These are phyloP conservation scores for Thalia dealbata DNA, from an alignment of 176 grass and related monocot genomes.

Conservation along the genomic window DNA sequence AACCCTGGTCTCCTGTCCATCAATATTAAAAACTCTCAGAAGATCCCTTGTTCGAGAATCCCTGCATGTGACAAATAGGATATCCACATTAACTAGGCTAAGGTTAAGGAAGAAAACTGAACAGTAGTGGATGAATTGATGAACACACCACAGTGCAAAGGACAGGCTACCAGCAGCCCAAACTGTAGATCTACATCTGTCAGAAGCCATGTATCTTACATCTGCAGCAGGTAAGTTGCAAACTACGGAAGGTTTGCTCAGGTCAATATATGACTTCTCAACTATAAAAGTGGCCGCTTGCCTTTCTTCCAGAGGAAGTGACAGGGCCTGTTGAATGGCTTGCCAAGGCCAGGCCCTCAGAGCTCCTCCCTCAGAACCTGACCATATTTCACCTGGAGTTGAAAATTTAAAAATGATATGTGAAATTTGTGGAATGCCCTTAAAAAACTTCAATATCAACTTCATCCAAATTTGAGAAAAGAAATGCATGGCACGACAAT, in stretches of 20 bases:
- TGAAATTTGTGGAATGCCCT: not conserved
- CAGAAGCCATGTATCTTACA: conserved; percentile 63
- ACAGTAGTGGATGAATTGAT: not conserved
- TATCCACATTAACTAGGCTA: conserved; percentile 5
- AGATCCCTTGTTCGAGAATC: conserved; percentile 88
- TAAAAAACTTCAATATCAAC: not conserved
- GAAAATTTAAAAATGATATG: conserved; percentile 30
- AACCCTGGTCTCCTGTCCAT: conserved; percentile 55
- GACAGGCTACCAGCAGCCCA: conserved; percentile 70
- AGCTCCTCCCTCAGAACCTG: conserved; percentile 71
- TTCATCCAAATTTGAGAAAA: conserved; percentile 5
- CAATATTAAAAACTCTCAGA: conserved; percentile 82
- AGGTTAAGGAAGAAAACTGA: not conserved
- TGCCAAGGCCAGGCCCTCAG: conserved; percentile 93
- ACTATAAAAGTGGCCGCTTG: conserved; percentile 79
- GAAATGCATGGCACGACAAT: not conserved
- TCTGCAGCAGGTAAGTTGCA: conserved; percentile 69
- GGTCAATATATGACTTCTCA: conserved; percentile 79
- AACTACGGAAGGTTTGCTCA: conserved; percentile 68
- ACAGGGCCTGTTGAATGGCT: conserved; percentile 75
- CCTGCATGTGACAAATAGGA: conserved; percentile 27
- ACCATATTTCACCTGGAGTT: conserved; percentile 82
- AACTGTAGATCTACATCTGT: conserved; percentile 64
- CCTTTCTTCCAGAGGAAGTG: conserved; percentile 63
- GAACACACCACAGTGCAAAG: conserved; percentile 77